Conservation (phyloP, 164 flowering plant species). For the Euptelea pleiosperma region DNA sequence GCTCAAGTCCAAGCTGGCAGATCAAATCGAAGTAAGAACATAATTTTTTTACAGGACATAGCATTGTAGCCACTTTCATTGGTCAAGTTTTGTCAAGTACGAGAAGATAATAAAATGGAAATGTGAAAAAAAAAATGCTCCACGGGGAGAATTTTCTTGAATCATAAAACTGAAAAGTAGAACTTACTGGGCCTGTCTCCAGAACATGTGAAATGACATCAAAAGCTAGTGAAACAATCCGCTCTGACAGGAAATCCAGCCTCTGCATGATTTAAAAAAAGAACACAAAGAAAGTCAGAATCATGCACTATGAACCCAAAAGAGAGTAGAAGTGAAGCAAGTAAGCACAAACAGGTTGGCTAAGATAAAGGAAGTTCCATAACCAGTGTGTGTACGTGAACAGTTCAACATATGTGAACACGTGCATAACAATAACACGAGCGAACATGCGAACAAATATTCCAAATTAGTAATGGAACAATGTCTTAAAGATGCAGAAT, state of each 20-base stretch:
- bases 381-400: not conserved
- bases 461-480: not conserved
- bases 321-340: not conserved
- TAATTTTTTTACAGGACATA: no score
- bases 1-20: no score
- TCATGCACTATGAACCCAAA: not conserved
- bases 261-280: conserved; percentile 39
- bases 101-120: not conserved
- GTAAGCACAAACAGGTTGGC: not conserved
- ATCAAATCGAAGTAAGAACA: no score
- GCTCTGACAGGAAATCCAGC: conserved; percentile 56
- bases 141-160: not conserved
- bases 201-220: conserved; percentile 70
- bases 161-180: not conserved
- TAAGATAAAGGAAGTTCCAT: not conserved
- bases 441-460: not conserved
- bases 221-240: conserved; percentile 64
- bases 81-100: no score
- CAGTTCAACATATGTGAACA: no score
- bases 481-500: not conserved
- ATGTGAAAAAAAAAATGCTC: not conserved
- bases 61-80: no score
- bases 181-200: conserved; percentile 78
- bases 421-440: no score
- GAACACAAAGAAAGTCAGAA: not conserved